Base-by-base conservation (phyloP, 257 asterid species). In the Solanum medicagineum region DNA sequence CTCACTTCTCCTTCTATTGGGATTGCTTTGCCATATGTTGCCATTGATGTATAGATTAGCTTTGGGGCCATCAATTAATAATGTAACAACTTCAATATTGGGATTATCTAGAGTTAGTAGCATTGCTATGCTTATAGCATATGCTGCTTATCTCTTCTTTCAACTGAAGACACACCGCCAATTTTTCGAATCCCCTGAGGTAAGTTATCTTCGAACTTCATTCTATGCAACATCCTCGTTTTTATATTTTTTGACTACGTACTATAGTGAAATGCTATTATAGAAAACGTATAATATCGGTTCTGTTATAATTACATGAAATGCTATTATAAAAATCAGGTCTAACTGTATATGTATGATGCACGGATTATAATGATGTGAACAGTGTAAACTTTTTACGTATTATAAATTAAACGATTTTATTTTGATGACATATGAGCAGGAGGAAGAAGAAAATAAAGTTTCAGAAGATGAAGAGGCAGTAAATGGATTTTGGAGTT, bases 11-110 rank as follows among this genome's bases (percentile, higher is more conserved):
- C 56, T 90, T 53, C 82, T 90, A 68, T 44, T 90, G 77, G 93
- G 93, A 80, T 60, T 90, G 86, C 90, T 90, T 54, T 90, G 93
- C 75, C 91, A 89, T 42, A 83, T 86, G 85, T 84, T 90, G 87
- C 93, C 93, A 12, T 53, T 90, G 83, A 85, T 90, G 84, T 89
- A 81, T 40, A 88, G 86, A 74, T 60, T 47, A 40, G 57, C 88
- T 8, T 29, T 86, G 20, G 87, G 81, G 17, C 83, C 89, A 2
- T 19, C 19, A 5, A 44, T 47, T 47, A 29, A 53, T 24, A 29
- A 65, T n/a, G 49, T 80, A 10, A 83, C 85, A 15, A 65, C 62
- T 24, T 87, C 89, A 53, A 32, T 86, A 22, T 88, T 90, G 47
- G 69, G 87, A 71, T 40, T 90, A 83, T 90, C 93, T 24, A 90